Percentiles rank a stretch among this genome's conserved stretches.
Evolutionary conservation across 371 early-diverging fungal genomes (phyloP).

Genomic region (Syncephalastrum racemosum): DNA sequence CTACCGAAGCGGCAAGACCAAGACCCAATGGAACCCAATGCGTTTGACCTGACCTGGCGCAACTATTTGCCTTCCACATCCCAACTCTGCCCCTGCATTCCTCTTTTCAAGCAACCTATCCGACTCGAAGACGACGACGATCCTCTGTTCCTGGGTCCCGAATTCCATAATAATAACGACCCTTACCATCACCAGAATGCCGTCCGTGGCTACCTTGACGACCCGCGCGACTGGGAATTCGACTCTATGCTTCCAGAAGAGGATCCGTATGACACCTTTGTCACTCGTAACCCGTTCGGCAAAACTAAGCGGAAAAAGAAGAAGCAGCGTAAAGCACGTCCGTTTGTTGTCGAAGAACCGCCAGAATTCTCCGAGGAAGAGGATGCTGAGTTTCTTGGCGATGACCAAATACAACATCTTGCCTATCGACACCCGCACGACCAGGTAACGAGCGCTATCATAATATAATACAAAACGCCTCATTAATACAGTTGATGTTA

Average conservation of each 20-base stretch:
- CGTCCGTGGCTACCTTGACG: slow-evolving; percentile 25
- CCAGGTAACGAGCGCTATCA: too few relatives aligned
- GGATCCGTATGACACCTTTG: slow-evolving; percentile 18
- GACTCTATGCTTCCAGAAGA: slow-evolving; percentile 11
- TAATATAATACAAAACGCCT: too few relatives aligned
- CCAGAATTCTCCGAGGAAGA: slow-evolving; percentile 22
- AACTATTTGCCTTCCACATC: slow-evolving; percentile 41
- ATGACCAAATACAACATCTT: slow-evolving; percentile 41
- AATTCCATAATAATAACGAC: slow-evolving; percentile 33
- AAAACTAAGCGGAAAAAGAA: slow-evolving; percentile 19
- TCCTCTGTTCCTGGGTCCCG: slow-evolving; percentile 21
- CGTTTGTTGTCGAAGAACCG: slow-evolving; percentile 21
- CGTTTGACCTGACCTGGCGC: slow-evolving; percentile 50
- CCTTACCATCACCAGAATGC: slow-evolving; percentile 23
- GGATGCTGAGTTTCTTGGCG: slow-evolving; percentile 45
- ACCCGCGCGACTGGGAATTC: slow-evolving; percentile 32
- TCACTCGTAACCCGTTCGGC: slow-evolving; percentile 45
- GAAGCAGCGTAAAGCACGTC: slow-evolving; percentile 14
- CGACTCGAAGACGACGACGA: slow-evolving; percentile 29
- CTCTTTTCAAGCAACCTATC: slow-evolving; percentile 15
- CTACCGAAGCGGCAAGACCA: slow-evolving; percentile 16
- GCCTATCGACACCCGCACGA: slow-evolving; percentile 8
- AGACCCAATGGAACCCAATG: slow-evolving; percentile 26
- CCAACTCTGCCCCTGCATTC: slow-evolving; percentile 28
- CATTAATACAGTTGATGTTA: too few relatives aligned